Percentiles rank a stretch among this genome's conserved stretches.
phyloP scores from a whole-genome alignment of 2,329 filamentous ascomycete genomes.

The Sporothrix dimorphospora region DNA sequence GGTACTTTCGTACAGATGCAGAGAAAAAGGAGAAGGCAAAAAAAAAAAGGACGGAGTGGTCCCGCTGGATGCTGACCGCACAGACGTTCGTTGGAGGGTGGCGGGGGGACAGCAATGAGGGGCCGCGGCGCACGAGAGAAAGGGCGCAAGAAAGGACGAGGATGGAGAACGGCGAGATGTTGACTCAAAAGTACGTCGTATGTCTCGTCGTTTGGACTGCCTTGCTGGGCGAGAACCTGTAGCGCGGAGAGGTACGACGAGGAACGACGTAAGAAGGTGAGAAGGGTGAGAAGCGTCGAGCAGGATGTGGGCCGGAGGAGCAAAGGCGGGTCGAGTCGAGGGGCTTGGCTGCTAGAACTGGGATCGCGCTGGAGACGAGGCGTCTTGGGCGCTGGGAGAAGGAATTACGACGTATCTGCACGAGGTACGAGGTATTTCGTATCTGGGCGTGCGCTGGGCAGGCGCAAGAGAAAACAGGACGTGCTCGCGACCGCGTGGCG shows the following conservation, averaged over 20 bases:
- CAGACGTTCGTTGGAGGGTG: conserved; percentile 19
- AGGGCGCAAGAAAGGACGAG: neutral
- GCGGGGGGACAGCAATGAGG: neutral
- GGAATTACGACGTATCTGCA: neutral
- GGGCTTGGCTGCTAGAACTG: conserved; percentile 19
- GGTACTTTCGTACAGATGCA: neutral
- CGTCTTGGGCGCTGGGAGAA: conserved; percentile 10
- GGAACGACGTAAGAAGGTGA: neutral
- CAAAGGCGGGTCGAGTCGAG: conserved; percentile 21
- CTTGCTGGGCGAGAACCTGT: conserved; percentile 7
- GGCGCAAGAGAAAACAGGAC: neutral
- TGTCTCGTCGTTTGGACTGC: neutral
- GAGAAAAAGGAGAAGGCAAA: neutral
- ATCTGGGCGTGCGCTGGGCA: neutral
- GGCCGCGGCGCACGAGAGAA: conserved; percentile 4
- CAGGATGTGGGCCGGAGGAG: conserved; percentile 16
- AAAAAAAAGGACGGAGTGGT: conserved; percentile 3
- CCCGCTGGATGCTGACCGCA: conserved; percentile 24
- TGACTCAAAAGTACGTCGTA: neutral
- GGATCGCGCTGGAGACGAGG: conserved; percentile 11
- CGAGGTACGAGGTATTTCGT: neutral
- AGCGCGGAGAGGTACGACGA: neutral
- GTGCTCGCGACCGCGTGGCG: conserved; percentile 20
- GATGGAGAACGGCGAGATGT: neutral
- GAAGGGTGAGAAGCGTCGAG: conserved; percentile 1